Percentiles rank a stretch among this genome's conserved stretches.
Conservation (phyloP, 306 rosid species). For the Cucurbita argyrosperma region DNA sequence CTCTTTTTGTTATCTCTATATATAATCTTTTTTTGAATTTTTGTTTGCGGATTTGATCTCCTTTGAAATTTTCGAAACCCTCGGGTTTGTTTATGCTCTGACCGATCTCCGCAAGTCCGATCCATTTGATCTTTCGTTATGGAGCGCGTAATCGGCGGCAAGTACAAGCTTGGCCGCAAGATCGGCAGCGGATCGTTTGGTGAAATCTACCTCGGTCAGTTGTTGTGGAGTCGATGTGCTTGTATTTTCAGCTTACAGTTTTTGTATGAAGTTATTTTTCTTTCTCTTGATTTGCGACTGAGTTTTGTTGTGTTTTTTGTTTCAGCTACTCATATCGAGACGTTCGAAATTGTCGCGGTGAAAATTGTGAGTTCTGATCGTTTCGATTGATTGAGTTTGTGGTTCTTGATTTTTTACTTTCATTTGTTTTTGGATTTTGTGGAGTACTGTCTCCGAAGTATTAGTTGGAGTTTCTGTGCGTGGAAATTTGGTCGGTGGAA, state of each 20-base stretch:
- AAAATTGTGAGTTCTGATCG: constrained; percentile 54
- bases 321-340: constrained; percentile 79
- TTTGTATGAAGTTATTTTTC: background rate
- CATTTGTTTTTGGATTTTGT: background rate
- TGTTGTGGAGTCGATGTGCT: background rate
- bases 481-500: background rate
- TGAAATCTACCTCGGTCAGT: constrained; percentile 75
- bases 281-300: constrained; percentile 2
- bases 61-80: constrained; percentile 6
- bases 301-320: background rate
- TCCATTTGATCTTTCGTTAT: constrained; percentile 20
- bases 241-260: constrained; percentile 10
- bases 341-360: constrained; percentile 88
- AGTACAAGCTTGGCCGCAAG: constrained; percentile 90
- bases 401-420: background rate
- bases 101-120: constrained; percentile 14
- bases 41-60: background rate
- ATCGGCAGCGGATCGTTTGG: constrained; percentile 99
- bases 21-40: background rate
- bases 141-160: constrained; percentile 77
- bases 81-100: constrained; percentile 15
- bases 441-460: background rate
- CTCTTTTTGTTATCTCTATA: background rate
- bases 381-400: background rate
- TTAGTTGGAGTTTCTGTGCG: background rate